phyloP scores from a whole-genome alignment of 163 green algal genomes.

The Chloroidium sp. region DNA sequence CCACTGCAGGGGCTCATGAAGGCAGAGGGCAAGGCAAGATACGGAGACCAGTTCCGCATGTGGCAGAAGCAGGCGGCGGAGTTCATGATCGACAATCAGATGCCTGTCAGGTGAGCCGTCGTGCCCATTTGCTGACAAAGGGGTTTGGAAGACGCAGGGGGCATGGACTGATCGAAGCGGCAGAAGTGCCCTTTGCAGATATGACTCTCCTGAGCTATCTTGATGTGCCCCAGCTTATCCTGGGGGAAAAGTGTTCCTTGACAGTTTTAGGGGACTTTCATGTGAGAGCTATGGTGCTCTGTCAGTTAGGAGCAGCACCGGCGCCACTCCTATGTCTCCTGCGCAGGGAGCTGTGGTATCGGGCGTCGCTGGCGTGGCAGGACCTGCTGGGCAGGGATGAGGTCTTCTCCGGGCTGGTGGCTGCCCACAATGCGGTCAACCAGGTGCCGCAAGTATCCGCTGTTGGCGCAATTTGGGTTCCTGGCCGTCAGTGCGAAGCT shows the following conservation, averaged over 20 bases:
- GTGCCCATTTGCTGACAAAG: not conserved
- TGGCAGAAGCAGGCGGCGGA: slow-evolving; percentile 73
- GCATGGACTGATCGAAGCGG: no score
- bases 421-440: slow-evolving; percentile 97
- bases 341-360: slow-evolving; percentile 71
- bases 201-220: no score
- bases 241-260: no score
- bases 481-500: no score
- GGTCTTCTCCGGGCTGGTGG: slow-evolving; percentile 53
- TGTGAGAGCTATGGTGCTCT: no score
- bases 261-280: not conserved
- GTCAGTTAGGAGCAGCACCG: no score
- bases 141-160: no score
- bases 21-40: slow-evolving; percentile 64
- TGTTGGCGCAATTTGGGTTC: no score
- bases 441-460: slow-evolving; percentile 31
- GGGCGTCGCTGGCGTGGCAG: slow-evolving; percentile 74
- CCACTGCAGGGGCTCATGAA: slow-evolving; percentile 64
- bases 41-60: slow-evolving; percentile 52
- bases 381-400: slow-evolving; percentile 34
- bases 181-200: no score
- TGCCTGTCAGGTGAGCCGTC: slow-evolving; percentile 55
- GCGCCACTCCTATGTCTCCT: no score
- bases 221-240: no score
- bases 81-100: slow-evolving; percentile 83